Base-by-base conservation (phyloP, 2,329 filamentous ascomycete genomes). In the Exophiala calicioides region DNA sequence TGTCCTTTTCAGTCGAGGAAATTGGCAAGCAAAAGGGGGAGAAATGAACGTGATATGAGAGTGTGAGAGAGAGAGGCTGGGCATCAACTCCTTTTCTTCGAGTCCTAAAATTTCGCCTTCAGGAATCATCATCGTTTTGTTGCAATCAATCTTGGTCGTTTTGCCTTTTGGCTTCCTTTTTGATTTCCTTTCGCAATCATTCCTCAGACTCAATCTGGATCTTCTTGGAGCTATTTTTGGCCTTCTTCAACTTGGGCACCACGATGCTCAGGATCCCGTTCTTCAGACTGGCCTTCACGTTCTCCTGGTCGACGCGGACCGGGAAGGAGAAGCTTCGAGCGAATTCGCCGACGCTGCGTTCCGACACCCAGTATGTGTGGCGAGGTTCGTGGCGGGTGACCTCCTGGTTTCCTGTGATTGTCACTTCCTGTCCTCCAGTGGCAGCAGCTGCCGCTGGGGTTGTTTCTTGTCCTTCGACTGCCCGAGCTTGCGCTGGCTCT, bases 201-300 rank as follows among this genome's bases (percentile, higher is more conserved):
- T 52, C 48, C 50, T 52, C 50, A 20, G 36, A 13, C 26, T 9
- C 42, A 36, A 54, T 54, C 31, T 54, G 38, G 32, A 54, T 48
- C 24, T 38, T 47, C 40, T 31, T 54, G 19, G 43, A 23, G 7
- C 30, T 9, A n/a, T n/a, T n/a, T 21, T 43, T 51, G 26, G 27
- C 33, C 69, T 55, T 70, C 62, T 27, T 70, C 68, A 73, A 67
- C 69, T 82, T 84, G 3, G 80, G 80, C 3, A 84, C 74, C 3
- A 74, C 58, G 27, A 84, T 71, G 40, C 68, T 75, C 44, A 84
- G 63, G 42, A 84, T 75, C 10, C 80, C 80, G 58, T 83, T 75
- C 69, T 79, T 82, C 62, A 84, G 61, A 50, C 67, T 77, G n/a
- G 80, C 80, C 66, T 76, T 80, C 57, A 82, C 80, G n/a, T 65